Evolutionary conservation across 352 stramenopile genomes (phyloP).

Genomic region (Aphanomyces cochlioides): DNA sequence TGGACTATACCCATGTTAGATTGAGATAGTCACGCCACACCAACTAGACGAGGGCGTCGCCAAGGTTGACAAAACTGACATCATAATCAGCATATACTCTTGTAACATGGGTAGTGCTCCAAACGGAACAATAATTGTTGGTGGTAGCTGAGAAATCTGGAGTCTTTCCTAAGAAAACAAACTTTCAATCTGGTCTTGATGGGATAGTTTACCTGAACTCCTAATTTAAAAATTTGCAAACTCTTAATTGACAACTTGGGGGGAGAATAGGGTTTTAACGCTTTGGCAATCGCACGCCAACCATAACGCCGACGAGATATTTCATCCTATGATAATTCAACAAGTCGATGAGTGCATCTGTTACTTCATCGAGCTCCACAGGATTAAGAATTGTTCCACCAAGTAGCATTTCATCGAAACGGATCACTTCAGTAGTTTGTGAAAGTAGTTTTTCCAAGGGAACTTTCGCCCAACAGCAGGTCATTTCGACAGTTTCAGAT

Average conservation of each 20-base stretch:
- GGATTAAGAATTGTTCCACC: conserved; percentile 58
- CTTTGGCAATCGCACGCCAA: conserved; percentile 67
- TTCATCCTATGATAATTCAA: conserved; percentile 44
- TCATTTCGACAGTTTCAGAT: conserved; percentile 51
- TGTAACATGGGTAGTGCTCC: conserved; percentile 57
- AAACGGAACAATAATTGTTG: conserved; percentile 64
- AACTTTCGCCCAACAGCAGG: conserved; percentile 77
- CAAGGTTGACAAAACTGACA: conserved; percentile 45
- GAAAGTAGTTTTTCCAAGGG: conserved; percentile 51
- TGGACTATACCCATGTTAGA: conserved; percentile 31
- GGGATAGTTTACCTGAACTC: conserved; percentile 45
- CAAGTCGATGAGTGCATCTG: not conserved
- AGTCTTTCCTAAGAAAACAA: conserved; percentile 20
- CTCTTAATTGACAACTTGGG: conserved; percentile 68
- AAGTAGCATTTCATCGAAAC: conserved; percentile 55
- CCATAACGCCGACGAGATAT: conserved; percentile 59
- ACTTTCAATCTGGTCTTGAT: conserved; percentile 38
- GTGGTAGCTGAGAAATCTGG: conserved; percentile 41
- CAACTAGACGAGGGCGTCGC: conserved; percentile 44
- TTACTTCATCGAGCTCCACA: conserved; percentile 53
- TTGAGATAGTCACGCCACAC: conserved; percentile 2
- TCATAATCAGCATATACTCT: conserved; percentile 71
- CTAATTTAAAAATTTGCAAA: conserved; percentile 43
- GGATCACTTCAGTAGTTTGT: conserved; percentile 45
- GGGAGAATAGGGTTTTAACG: conserved; percentile 51